A percentile compares a stretch with the other conserved stretches of the same genome.
phyloP scores from a whole-genome alignment of 2,329 filamentous ascomycete species.

The Grosmannia serpens region DNA sequence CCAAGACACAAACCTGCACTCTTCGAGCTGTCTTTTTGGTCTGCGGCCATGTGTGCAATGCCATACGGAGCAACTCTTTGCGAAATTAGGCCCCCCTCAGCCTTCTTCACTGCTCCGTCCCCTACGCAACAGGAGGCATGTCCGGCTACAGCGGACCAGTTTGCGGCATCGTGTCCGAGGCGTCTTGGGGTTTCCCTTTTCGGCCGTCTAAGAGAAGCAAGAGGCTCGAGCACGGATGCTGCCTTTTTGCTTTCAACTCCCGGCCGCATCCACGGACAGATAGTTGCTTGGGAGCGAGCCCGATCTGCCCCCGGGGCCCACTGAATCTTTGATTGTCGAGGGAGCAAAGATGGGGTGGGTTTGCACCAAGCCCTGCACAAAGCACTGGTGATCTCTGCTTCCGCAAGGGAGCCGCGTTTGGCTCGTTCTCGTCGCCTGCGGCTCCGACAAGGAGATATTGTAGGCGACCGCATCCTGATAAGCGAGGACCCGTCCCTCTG shows the following conservation, averaged over 20 bases:
- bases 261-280: too few species aligned
- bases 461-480: not conserved
- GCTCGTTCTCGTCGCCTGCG: not conserved
- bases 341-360: too few species aligned
- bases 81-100: not conserved
- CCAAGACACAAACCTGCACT: not conserved
- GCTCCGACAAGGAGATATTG: not conserved
- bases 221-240: too few species aligned
- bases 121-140: too few species aligned
- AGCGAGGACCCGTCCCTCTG: not conserved
- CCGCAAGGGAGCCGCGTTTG: not conserved
- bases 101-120: not conserved
- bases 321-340: not conserved
- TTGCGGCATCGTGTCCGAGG: too few species aligned
- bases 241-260: too few species aligned
- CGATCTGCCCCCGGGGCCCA: not conserved
- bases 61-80: not conserved
- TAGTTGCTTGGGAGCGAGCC: not conserved
- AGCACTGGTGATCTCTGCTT: not conserved
- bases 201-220: too few species aligned
- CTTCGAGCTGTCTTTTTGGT: not conserved
- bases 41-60: not conserved
- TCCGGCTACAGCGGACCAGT: too few species aligned
- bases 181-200: too few species aligned
- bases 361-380: not conserved